Conservation (phyloP, 768 basidiomycete species). For the Tulasnella calospora region DNA sequence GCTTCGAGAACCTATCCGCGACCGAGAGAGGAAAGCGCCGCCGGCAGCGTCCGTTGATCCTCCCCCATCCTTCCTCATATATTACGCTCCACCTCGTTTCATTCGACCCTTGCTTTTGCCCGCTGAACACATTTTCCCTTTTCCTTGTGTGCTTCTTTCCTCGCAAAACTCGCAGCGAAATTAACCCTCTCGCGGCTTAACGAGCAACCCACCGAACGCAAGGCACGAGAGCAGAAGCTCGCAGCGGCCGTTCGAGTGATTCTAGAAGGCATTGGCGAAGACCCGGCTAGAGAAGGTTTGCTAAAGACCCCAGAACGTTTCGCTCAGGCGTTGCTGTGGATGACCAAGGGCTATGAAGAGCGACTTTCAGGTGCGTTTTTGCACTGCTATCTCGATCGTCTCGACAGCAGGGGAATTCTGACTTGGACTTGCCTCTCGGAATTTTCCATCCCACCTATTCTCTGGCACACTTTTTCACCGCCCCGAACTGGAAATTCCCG, state of each 20-base stretch:
- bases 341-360: constrained; percentile 98
- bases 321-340: constrained; percentile 96
- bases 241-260: constrained; percentile 81
- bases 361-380: constrained; percentile 66
- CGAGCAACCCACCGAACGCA: constrained; percentile 68
- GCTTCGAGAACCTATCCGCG: background rate
- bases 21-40: background rate
- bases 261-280: constrained; percentile 96
- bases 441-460: background rate
- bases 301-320: constrained; percentile 90
- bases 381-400: background rate
- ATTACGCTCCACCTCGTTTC: background rate
- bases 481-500: background rate
- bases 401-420: background rate
- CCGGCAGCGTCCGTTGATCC: background rate
- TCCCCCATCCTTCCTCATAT: background rate
- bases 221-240: constrained; percentile 69
- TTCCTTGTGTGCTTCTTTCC: background rate
- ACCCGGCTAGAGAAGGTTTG: constrained; percentile 91
- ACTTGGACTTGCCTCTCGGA: constrained; percentile 11
- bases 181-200: constrained; percentile 80
- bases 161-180: constrained; percentile 61
- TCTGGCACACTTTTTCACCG: background rate
- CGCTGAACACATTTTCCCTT: background rate
- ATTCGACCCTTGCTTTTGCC: background rate